These are phyloP conservation scores for Kwoniella sp. DNA, from an alignment of 768 basidiomycete species.

Conservation along the genomic window DNA sequence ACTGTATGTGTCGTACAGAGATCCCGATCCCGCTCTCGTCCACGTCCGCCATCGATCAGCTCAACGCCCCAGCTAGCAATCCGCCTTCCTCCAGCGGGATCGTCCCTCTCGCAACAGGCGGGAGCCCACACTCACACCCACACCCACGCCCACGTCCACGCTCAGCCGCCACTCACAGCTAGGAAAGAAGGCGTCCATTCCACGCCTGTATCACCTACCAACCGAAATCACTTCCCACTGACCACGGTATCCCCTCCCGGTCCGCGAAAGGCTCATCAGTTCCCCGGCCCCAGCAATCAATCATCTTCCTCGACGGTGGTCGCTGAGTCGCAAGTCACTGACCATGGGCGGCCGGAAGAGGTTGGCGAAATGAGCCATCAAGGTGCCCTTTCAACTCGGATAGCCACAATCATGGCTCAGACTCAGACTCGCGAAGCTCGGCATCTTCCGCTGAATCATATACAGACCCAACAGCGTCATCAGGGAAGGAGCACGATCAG, in stretches of 20 bases:
- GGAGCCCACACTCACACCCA: too few species aligned
- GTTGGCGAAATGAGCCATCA: too few species aligned
- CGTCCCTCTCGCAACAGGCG: not conserved
- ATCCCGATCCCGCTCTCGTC: not conserved
- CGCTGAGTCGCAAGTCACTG: too few species aligned
- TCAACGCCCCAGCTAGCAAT: not conserved
- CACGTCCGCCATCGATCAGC: not conserved
- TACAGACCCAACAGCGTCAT: not conserved
- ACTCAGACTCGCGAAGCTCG: not conserved
- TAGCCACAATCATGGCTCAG: constrained; percentile 6
- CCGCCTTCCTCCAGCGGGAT: not conserved
- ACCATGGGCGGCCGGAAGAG: too few species aligned
- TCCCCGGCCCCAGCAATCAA: too few species aligned
- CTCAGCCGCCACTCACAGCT: not conserved
- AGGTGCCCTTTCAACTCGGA: not conserved
- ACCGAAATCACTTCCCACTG: not conserved
- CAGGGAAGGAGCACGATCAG: not conserved
- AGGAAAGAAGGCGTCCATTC: constrained; percentile 14
- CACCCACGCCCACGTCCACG: not conserved
- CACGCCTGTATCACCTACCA: constrained; percentile 7
- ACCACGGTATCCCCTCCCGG: not conserved
- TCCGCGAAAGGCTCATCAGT: too few species aligned
- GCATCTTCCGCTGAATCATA: not conserved
- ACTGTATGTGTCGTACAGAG: too few species aligned
- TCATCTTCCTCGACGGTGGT: too few species aligned